A percentile compares a stretch with the other conserved stretches of the same genome.
phyloP scores from a whole-genome alignment of 2,329 filamentous ascomycete genomes.

The Myrmaecium sp. region DNA sequence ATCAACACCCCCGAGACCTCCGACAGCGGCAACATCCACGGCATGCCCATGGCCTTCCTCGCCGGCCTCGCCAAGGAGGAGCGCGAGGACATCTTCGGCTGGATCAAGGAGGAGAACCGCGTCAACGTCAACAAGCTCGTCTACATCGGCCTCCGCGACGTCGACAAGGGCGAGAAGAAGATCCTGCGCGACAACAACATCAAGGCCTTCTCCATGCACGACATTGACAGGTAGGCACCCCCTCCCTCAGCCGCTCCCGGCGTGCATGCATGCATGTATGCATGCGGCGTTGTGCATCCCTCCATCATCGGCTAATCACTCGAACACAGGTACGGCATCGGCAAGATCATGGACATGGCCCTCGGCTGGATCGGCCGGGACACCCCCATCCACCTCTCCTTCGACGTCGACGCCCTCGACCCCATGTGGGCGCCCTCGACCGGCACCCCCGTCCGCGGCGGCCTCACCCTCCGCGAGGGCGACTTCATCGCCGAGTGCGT shows the following conservation, averaged over 20 bases:
- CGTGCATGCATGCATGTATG: background rate
- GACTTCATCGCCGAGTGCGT: constrained; percentile 80
- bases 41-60: constrained; percentile 90
- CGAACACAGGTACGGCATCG: constrained; percentile 63
- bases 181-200: constrained; percentile 77
- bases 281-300: background rate
- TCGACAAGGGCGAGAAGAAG: constrained; percentile 86
- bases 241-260: background rate
- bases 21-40: constrained; percentile 85
- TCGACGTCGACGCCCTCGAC: constrained; percentile 92
- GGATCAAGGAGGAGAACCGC: constrained; percentile 59
- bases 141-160: constrained; percentile 89
- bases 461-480: constrained; percentile 82
- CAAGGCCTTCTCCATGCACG: constrained; percentile 96
- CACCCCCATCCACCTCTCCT: constrained; percentile 91
- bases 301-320: constrained; percentile 5
- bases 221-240: constrained; percentile 64
- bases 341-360: constrained; percentile 95
- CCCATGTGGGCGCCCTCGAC: constrained; percentile 94
- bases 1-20: constrained; percentile 93
- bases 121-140: constrained; percentile 71
- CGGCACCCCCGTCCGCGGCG: constrained; percentile 84
- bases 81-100: constrained; percentile 69
- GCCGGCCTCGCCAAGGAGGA: constrained; percentile 69
- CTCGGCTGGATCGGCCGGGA: constrained; percentile 85